phyloP scores from a whole-genome alignment of 140 eudicot genomes.

The Senecio squalidus region DNA sequence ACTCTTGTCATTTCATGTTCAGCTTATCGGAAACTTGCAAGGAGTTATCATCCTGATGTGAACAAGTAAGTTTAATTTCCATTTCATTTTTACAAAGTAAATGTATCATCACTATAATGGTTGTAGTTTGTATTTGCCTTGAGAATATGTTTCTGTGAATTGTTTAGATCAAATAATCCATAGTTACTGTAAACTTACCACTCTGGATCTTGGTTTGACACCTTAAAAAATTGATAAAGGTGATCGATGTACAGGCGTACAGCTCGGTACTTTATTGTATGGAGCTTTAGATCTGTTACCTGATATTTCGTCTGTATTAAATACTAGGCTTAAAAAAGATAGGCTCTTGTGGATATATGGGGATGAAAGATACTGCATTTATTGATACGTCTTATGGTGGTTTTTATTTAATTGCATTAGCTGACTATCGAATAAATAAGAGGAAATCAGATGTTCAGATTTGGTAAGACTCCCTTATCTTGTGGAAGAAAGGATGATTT shows the following conservation, averaged over 20 bases:
- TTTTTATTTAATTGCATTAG: neutral
- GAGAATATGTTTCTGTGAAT: neutral
- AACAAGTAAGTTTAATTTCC: constrained; percentile 70
- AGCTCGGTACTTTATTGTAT: neutral
- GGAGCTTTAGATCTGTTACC: too few species aligned
- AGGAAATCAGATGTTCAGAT: neutral
- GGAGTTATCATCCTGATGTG: constrained; percentile 98
- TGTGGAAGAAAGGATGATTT: neutral
- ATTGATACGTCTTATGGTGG: too few species aligned
- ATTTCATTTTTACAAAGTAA: neutral
- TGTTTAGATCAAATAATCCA: neutral
- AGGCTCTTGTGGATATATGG: neutral
- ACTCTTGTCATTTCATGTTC: constrained; percentile 52
- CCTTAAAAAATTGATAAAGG: neutral
- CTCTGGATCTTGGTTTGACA: neutral
- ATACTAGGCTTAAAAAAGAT: neutral
- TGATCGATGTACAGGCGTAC: too few species aligned
- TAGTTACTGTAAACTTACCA: neutral
- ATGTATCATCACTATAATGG: neutral
- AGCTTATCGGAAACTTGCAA: constrained; percentile 98
- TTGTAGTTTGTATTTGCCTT: neutral
- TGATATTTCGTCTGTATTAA: too few species aligned
- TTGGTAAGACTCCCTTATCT: too few species aligned
- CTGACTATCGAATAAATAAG: neutral
- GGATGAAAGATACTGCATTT: neutral